Evolutionary conservation across 768 basidiomycete species (phyloP).

Genomic region (Rhodosporidiobolus odoratus): DNA sequence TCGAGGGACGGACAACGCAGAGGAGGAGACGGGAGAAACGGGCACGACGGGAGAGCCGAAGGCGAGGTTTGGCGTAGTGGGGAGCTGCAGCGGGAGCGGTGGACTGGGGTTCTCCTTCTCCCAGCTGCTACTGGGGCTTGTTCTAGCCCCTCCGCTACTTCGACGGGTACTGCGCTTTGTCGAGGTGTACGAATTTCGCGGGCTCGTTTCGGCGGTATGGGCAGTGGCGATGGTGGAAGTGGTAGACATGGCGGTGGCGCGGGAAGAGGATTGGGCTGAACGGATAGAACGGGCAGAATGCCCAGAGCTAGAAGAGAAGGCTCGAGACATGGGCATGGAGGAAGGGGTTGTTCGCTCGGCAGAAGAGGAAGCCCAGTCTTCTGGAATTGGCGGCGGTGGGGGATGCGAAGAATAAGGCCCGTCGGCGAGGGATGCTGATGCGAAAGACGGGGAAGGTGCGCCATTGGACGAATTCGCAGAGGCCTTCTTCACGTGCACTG

Average conservation of each 20-base stretch:
- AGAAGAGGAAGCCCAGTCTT: not conserved
- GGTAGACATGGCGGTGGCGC: not conserved
- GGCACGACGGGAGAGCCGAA: not conserved
- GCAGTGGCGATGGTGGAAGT: not conserved
- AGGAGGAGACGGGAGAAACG: not conserved
- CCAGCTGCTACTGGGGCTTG: not conserved
- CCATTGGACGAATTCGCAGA: not conserved
- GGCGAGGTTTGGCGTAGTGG: not conserved
- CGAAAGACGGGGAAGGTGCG: conserved; percentile 7
- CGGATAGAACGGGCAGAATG: conserved; percentile 1
- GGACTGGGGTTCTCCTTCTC: not conserved
- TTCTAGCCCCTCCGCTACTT: not conserved
- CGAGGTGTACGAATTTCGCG: conserved; percentile 12
- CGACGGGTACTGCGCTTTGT: conserved; percentile 5
- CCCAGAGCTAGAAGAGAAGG: conserved; percentile 22
- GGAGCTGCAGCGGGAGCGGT: not conserved
- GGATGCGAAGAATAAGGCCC: not conserved
- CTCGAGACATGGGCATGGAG: conserved; percentile 20
- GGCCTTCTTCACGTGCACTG: conserved; percentile 3
- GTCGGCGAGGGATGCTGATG: not conserved
- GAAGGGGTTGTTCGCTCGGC: not conserved
- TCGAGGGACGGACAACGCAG: not conserved
- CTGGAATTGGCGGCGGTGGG: not conserved
- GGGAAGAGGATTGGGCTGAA: not conserved
- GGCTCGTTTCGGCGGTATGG: conserved; percentile 32